Evolutionary conservation across 441 rosid genomes (phyloP).

Genomic region (Geranium incanum): DNA sequence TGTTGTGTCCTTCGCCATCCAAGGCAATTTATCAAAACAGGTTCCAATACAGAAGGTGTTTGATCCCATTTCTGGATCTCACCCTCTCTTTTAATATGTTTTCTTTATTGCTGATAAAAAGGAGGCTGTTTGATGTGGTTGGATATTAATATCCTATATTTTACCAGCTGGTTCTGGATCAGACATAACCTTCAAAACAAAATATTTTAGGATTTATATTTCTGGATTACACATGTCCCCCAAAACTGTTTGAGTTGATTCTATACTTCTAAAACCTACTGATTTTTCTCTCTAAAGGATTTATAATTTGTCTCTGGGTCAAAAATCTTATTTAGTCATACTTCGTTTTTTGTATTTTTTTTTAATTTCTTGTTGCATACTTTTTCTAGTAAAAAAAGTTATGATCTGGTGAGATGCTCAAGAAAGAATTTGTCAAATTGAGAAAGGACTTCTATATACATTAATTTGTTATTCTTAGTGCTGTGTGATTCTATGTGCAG

Average conservation of each 20-base stretch:
- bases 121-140: neutral
- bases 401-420: neutral
- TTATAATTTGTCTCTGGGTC: neutral
- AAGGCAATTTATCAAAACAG: neutral
- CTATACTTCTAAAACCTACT: neutral
- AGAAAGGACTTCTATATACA: slow-evolving; percentile 1
- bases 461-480: neutral
- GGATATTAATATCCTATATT: neutral
- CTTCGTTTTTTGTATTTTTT: neutral
- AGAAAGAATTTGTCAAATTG: neutral
- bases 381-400: neutral
- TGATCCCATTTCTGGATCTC: neutral
- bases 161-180: neutral
- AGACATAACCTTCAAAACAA: neutral
- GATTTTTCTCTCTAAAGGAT: neutral
- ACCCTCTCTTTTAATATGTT: too few relatives aligned
- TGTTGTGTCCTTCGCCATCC: neutral
- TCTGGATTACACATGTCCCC: neutral
- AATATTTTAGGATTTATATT: neutral
- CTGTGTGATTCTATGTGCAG: neutral
- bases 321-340: neutral
- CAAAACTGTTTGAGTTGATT: neutral
- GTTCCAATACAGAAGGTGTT: neutral
- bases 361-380: neutral
- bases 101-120: too few relatives aligned